Evolutionary conservation across 441 rosid species (phyloP).

Genomic region (Lepidium campestre): DNA sequence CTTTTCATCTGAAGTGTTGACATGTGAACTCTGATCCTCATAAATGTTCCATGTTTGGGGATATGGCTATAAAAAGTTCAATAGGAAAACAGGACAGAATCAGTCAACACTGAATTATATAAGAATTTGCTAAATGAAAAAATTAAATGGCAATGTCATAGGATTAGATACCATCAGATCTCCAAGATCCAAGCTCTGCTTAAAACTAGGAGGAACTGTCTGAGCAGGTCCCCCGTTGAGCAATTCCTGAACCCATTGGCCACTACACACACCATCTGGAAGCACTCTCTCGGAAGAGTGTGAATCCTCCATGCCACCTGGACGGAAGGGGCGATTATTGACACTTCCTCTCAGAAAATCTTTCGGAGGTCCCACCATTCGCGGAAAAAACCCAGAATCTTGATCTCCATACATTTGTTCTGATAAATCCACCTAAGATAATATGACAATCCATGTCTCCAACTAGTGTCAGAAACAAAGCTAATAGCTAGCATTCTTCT

Average conservation of each 20-base stretch:
- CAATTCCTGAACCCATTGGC: conserved; percentile 80
- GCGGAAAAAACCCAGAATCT: conserved; percentile 60
- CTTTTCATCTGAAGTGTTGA: conserved; percentile 42
- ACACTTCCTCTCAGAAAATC: conserved; percentile 91
- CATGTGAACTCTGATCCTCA: conserved; percentile 47
- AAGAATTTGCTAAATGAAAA: not conserved
- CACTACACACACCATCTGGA: conserved; percentile 74
- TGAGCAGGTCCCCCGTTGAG: conserved; percentile 73
- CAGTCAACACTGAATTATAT: conserved; percentile 6
- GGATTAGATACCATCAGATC: conserved; percentile 58
- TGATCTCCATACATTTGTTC: conserved; percentile 66
- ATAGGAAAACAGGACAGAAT: conserved; percentile 13
- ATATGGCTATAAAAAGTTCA: conserved; percentile 44
- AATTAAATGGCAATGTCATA: conserved; percentile 32
- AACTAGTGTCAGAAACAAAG: conserved; percentile 26
- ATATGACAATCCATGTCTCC: conserved; percentile 36
- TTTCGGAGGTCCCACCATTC: conserved; percentile 59
- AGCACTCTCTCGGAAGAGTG: conserved; percentile 54
- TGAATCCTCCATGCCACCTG: conserved; percentile 87
- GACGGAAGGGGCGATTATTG: conserved; percentile 88
- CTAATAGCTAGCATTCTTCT: not conserved
- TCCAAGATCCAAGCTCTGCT: conserved; percentile 80
- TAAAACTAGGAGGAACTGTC: conserved; percentile 72
- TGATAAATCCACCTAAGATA: conserved; percentile 78
- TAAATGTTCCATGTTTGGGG: conserved; percentile 72